Evolutionary conservation across 1,284 basidiomycete genomes (phyloP).

Genomic region (Phenoliferia sp.): DNA sequence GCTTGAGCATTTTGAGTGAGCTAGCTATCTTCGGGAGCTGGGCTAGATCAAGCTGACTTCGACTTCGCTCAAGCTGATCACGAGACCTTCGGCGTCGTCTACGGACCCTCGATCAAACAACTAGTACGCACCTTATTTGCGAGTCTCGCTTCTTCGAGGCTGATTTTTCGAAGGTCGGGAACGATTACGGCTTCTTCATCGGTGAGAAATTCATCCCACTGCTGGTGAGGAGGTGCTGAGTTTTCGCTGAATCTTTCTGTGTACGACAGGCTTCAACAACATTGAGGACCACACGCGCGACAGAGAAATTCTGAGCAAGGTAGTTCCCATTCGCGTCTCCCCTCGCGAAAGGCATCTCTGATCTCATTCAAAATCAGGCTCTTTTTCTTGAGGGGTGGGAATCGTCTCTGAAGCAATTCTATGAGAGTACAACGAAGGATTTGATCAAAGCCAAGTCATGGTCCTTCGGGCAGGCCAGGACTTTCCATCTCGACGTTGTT

Average conservation of each 20-base stretch:
- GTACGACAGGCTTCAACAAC: background rate
- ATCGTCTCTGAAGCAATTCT: background rate
- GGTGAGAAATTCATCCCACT: too few relatives aligned
- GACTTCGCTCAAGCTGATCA: background rate
- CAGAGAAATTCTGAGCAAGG: background rate
- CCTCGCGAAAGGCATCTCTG: background rate
- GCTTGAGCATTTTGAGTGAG: background rate
- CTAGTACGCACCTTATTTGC: background rate
- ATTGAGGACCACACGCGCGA: background rate
- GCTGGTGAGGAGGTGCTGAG: too few relatives aligned
- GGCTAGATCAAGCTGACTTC: too few relatives aligned
- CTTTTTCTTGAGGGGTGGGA: background rate
- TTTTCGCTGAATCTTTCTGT: background rate
- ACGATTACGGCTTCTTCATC: background rate
- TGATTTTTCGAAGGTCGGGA: background rate
- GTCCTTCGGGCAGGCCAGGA: background rate
- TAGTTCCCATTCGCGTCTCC: background rate
- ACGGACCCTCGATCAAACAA: too few relatives aligned
- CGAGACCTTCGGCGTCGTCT: background rate
- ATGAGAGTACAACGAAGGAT: background rate
- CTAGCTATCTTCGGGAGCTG: too few relatives aligned
- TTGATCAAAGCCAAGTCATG: slow-evolving; percentile 8
- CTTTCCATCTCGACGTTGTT: slow-evolving; percentile 59
- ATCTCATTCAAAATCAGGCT: background rate
- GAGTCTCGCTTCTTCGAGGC: too few relatives aligned